Base-by-base conservation (phyloP, 2,329 filamentous ascomycete species). In the Mycocentrospora acerina region DNA sequence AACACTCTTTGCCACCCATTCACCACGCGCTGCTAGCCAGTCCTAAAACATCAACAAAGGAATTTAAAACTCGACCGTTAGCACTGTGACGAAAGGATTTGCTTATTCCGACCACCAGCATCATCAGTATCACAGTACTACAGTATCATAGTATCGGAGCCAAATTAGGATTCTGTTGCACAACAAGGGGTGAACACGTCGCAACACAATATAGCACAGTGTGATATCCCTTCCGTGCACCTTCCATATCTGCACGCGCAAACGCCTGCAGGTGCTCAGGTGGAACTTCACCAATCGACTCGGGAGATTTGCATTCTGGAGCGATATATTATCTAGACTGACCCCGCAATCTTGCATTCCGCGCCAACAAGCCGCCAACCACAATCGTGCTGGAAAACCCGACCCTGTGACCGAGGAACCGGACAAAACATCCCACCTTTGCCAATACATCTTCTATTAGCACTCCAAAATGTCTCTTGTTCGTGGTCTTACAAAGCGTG, bases 401-500 rank as follows among this genome's bases (percentile, higher is more conserved):
- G 5, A 22, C 9, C 19, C 9, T 22, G 19, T 22, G 22, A 46
- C 54, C 53, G 50, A 37, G 38, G 45, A 45, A 50, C 51, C 51
- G 48, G 46, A 47, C 5, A 22, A 22, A 22, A 22, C 19, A 22
- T 22, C 19, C 19, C 19, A 9, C 40, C 52, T 46, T 43, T 49
- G 44, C 44, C 49, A 59, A 55, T 57, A 40, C 46, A 46, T 52
- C 46, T 40, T 32, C 51, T 52, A 64, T 60, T 57, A 64, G 19
- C 9, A 22, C 9, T 22, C 53, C 49, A 36, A 38, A 46, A 75
- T 75, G 76, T 81, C 79, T 57, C 71, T 90, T 54, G 78, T 83
- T 35, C 79, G 86, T 62, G 85, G 85, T 42, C 86, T 90, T 65
- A 86, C 82, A 53, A 80, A 81, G 67, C 81, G 83, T 68, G 73